Percentiles rank a stretch among this genome's conserved stretches.
These are phyloP conservation scores for Moniliella sp. DNA, from an alignment of 1,284 basidiomycete species.

Conservation along the genomic window DNA sequence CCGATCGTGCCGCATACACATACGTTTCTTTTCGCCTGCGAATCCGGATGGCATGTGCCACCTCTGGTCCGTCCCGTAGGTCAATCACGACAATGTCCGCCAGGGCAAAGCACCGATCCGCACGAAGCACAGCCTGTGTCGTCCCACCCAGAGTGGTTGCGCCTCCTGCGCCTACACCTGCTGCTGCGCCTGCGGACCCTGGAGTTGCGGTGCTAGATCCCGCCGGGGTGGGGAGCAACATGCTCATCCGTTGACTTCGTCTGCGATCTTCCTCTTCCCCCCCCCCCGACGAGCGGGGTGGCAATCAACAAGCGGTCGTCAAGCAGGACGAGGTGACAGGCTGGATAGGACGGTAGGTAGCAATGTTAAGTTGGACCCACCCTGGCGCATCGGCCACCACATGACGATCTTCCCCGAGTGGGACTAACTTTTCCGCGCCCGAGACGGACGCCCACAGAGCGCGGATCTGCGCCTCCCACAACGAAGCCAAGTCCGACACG, in stretches of 20 bases:
- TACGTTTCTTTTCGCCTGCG: constrained; percentile 75
- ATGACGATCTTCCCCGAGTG: constrained; percentile 68
- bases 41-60: constrained; percentile 89
- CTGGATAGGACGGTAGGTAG: constrained; percentile 79
- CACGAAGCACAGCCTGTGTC: too few relatives aligned
- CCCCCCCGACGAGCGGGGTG: too few relatives aligned
- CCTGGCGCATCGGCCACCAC: constrained; percentile 67
- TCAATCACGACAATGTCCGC: constrained; percentile 81
- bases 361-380: constrained; percentile 66
- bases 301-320: constrained; percentile 79
- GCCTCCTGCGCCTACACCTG: too few relatives aligned
- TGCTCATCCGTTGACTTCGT: too few relatives aligned
- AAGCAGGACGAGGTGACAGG: constrained; percentile 63
- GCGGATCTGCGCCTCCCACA: constrained; percentile 84
- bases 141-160: too few relatives aligned
- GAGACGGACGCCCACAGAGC: constrained; percentile 72
- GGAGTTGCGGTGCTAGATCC: too few relatives aligned
- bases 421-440: constrained; percentile 86
- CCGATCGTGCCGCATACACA: constrained; percentile 59
- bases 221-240: too few relatives aligned
- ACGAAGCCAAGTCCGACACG: constrained; percentile 75
- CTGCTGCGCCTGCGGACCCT: too few relatives aligned
- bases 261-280: too few relatives aligned
- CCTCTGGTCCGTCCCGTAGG: constrained; percentile 74
- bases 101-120: constrained; percentile 73